Conservation (phyloP, 2,329 filamentous ascomycete genomes). For the Penicillium sp. region DNA sequence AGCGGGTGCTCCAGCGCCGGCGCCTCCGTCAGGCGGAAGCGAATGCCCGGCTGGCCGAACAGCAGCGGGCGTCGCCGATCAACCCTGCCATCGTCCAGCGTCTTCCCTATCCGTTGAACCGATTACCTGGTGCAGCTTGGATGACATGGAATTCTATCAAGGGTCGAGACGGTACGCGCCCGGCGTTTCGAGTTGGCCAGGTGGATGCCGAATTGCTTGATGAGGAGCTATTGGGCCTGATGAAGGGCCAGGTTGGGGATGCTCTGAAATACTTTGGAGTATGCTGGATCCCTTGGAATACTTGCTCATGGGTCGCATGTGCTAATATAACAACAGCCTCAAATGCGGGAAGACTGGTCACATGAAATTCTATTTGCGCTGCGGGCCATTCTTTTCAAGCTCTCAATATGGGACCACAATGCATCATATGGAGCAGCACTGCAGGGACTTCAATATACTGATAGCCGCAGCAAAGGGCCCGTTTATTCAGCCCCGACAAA, state of each 20-base stretch:
- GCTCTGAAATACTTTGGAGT: slow-evolving; percentile 81
- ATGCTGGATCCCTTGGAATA: slow-evolving; percentile 22
- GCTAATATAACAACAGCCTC: slow-evolving; percentile 35
- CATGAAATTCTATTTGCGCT: slow-evolving; percentile 76
- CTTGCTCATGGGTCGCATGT: not conserved
- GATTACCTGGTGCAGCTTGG: slow-evolving; percentile 44
- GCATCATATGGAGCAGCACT: slow-evolving; percentile 89
- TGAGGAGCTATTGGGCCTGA: slow-evolving; percentile 79
- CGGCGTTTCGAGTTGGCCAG: slow-evolving; percentile 88
- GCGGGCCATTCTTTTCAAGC: slow-evolving; percentile 79
- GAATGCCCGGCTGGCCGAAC: slow-evolving; percentile 49
- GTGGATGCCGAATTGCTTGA: slow-evolving; percentile 93
- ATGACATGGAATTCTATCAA: slow-evolving; percentile 64
- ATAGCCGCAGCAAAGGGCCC: slow-evolving; percentile 63
- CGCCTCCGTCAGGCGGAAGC: slow-evolving; percentile 65
- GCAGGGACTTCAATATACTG: slow-evolving; percentile 85
- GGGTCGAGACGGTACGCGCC: slow-evolving; percentile 70
- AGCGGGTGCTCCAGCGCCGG: slow-evolving; percentile 76
- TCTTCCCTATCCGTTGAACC: slow-evolving; percentile 60
- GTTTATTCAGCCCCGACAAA: slow-evolving; percentile 66
- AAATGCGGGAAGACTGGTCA: slow-evolving; percentile 79
- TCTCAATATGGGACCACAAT: slow-evolving; percentile 94
- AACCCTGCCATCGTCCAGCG: slow-evolving; percentile 53
- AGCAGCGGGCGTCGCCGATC: slow-evolving; percentile 45
- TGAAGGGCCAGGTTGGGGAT: slow-evolving; percentile 81